Base-by-base conservation (phyloP, 2,329 filamentous ascomycete species). In the Trichoderma brevicompactum region DNA sequence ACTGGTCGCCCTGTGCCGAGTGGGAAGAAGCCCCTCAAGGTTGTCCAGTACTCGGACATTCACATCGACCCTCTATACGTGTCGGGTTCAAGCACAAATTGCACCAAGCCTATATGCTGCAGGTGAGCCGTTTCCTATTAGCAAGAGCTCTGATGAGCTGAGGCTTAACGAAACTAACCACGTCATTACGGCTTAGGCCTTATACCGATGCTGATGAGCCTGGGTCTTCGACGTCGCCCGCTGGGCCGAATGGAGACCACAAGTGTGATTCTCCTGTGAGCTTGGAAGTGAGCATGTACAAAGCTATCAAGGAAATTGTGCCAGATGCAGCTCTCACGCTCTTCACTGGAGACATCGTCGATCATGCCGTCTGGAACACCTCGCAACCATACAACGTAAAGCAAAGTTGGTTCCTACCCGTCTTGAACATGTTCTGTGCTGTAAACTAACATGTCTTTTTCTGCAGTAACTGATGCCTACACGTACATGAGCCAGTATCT, bases 31-130 rank as follows among this genome's bases (percentile, higher is more conserved):
- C 81, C 84, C 6, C 71, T 87, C 68, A 81, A 83, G 68, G 77
- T 88, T 5, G 83, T 87, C 28, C 86, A 88, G 70, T 84, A 84
- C 72, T 86, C 83, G 12, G 86, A 88, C 68, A 84, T 86, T 48
- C 86, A 88, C 65, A 76, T 88, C 61, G 85, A 88, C 68, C 81
- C 80, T 6, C 76, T 80, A 10, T 88, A 88, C 71, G 79, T 79
- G 28, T 74, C 79, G 2, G 86, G 85, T 0, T 78, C 83, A 7
- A 86, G 79, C 70, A 79, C 81, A 23, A 78, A 85, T 66, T 88
- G 86, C 73, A 79, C 79, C 34, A 85, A 86, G 71, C 84, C 83
- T 1, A 84, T 87, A 64, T 88, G 86, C 74, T 88, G 86, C 74
- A 80, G 85, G 71, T 79, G 65, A 73, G 74, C 50, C 9, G 12